Percentiles rank a stretch among this genome's conserved stretches.
phyloP scores from a whole-genome alignment of 2,329 filamentous ascomycete genomes.

The Sclerotinia subarctica region DNA sequence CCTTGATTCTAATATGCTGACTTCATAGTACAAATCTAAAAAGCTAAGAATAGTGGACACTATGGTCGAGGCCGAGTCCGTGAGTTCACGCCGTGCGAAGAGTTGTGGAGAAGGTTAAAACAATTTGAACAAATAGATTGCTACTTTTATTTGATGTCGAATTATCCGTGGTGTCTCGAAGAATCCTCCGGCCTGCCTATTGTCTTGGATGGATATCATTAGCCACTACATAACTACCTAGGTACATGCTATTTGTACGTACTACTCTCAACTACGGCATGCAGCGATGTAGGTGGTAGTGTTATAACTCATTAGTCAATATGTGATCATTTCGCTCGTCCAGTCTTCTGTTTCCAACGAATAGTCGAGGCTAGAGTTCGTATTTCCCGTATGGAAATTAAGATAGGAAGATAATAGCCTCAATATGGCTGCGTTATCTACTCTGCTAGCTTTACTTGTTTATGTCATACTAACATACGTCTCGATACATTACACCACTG shows the following conservation, averaged over 20 bases:
- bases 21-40: constrained; percentile 1
- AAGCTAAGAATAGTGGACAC: constrained; percentile 24
- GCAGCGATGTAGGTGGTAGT: not conserved
- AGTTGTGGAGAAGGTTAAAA: constrained; percentile 21
- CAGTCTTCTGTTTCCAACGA: not conserved
- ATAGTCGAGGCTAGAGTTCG: not conserved
- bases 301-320: not conserved
- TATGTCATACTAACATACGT: not conserved
- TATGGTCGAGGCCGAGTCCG: constrained; percentile 22
- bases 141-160: not conserved
- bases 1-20: constrained; percentile 9
- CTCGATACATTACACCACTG: not conserved
- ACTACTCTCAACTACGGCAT: not conserved
- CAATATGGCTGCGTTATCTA: not conserved
- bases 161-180: not conserved
- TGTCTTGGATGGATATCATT: constrained; percentile 11
- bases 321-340: not conserved
- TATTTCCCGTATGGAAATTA: constrained; percentile 4
- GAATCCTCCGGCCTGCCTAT: not conserved
- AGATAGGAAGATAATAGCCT: not conserved
- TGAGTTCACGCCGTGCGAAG: constrained; percentile 13
- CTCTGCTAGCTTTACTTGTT: not conserved
- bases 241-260: constrained; percentile 5
- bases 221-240: not conserved
- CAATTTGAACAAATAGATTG: constrained; percentile 10